Evolutionary conservation across 352 stramenopile species (phyloP), one percentile per base, ranked within the genome.

Genomic region (Pythium brassicae): DNA sequence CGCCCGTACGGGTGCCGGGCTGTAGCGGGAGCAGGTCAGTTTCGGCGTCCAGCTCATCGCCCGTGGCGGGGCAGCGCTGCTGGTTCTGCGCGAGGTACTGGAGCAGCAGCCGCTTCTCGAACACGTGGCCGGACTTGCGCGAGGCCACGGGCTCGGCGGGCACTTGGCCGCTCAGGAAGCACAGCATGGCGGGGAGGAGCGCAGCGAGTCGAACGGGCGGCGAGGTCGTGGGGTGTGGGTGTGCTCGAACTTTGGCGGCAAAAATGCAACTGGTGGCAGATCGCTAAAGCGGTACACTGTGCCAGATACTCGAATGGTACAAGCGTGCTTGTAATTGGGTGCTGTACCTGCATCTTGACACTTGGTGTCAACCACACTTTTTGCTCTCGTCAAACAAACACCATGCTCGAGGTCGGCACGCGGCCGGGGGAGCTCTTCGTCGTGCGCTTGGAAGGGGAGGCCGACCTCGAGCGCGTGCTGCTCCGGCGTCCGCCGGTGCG

Each of bases 61-160:
- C 69, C 23, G 85, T 96, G 17, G 93, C 62, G 35, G 87, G 87
- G 55, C 84, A 94, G 47, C 74, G 71, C 54, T 67, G 70, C 65
- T 88, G 69, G 63, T 87, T 83, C 72, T 81, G 71, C 68, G 66
- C 73, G 35, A 89, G 61, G 61, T 91, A 91, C 68, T 93, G 78
- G 49, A 90, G 78, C 58, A 97, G 68, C 45, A 95, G 70, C 20
- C 79, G 67, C 67, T 93, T 92, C 70, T 97, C 88, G 63, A 93
- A 97, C 34, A 96, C 72, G 59, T 91, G 80, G 37, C 86, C 85
- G 9, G 82, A 92, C 65, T 92, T 95, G 67, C 78, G 60, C 43
- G 73, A 85, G 40, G 90, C 82, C 48, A 97, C 86, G 49, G 88
- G 88, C 70, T 95, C 78, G 34, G 73, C 45, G 20, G 86, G 85